Percentiles rank a stretch among this genome's conserved stretches.
Evolutionary conservation across 2,329 filamentous ascomycete species (phyloP).

Genomic region (Coniochaeta sp.): DNA sequence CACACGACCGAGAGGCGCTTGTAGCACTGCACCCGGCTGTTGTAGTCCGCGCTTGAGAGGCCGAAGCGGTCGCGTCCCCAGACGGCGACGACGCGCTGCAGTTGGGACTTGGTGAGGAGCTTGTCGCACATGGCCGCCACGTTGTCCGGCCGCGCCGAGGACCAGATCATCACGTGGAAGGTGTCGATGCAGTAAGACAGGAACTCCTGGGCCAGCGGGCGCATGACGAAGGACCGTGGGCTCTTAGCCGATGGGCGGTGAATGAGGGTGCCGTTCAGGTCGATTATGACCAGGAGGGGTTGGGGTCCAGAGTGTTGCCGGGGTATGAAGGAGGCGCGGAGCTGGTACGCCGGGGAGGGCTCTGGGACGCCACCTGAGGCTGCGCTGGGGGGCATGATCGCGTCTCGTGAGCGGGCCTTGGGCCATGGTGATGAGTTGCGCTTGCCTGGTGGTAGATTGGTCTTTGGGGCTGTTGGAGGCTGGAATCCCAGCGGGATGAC

Average conservation of each 20-base stretch:
- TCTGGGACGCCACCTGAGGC: slow-evolving; percentile 53
- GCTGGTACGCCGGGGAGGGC: slow-evolving; percentile 55
- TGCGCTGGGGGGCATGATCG: slow-evolving; percentile 23
- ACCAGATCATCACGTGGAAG: slow-evolving; percentile 85
- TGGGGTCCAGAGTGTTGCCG: slow-evolving; percentile 37
- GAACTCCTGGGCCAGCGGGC: slow-evolving; percentile 64
- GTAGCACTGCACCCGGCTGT: slow-evolving; percentile 73
- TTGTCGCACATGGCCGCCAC: slow-evolving; percentile 60
- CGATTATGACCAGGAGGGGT: slow-evolving; percentile 73
- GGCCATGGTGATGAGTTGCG: slow-evolving; percentile 3
- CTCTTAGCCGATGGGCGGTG: slow-evolving; percentile 51
- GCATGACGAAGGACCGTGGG: slow-evolving; percentile 50
- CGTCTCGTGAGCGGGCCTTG: slow-evolving; percentile 4
- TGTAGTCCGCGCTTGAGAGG: slow-evolving; percentile 58
- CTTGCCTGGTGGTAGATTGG: not conserved
- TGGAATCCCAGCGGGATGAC: not conserved
- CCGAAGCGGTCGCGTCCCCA: slow-evolving; percentile 77
- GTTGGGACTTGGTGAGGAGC: slow-evolving; percentile 50
- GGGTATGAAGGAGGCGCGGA: slow-evolving; percentile 38
- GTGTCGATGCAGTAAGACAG: slow-evolving; percentile 65
- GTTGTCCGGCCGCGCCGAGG: slow-evolving; percentile 70
- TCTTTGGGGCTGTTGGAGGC: not conserved
- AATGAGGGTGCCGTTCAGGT: slow-evolving; percentile 89
- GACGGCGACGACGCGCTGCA: slow-evolving; percentile 52
- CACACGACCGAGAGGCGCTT: slow-evolving; percentile 75